Conservation (phyloP, 2,329 filamentous ascomycete species). For the Neodidymelliopsis sp. region DNA sequence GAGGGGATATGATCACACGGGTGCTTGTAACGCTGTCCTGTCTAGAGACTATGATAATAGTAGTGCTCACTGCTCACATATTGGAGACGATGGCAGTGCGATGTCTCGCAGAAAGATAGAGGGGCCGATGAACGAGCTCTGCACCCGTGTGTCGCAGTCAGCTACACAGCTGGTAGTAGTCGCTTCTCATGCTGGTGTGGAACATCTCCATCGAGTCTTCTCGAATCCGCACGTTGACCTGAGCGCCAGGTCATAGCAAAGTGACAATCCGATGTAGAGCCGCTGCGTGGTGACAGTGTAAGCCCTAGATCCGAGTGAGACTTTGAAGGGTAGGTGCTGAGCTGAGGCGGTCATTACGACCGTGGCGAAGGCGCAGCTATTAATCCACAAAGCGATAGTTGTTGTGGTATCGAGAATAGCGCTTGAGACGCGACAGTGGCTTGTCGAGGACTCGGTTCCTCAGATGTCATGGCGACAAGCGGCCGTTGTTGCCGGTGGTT, state of each 20-base stretch:
- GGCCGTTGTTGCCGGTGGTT: slow-evolving; percentile 16
- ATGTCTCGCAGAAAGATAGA: not conserved
- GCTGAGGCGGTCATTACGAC: not conserved
- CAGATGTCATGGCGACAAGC: slow-evolving; percentile 17
- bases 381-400: not conserved
- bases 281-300: not conserved
- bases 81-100: no score
- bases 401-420: slow-evolving; percentile 6
- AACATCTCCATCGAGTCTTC: slow-evolving; percentile 5
- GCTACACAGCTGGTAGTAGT: slow-evolving; percentile 1
- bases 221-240: slow-evolving; percentile 2
- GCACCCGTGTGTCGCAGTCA: slow-evolving; percentile 1
- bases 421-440: slow-evolving; percentile 14
- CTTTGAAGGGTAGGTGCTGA: not conserved
- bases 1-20: slow-evolving; percentile 5
- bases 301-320: not conserved
- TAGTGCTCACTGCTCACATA: no score
- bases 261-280: not conserved
- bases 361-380: not conserved
- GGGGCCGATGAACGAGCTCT: not conserved
- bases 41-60: no score
- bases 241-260: slow-evolving; percentile 2
- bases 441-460: slow-evolving; percentile 15
- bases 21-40: slow-evolving; percentile 8
- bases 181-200: not conserved